Percentiles rank a stretch among this genome's conserved stretches.
These are phyloP conservation scores for Kuraishia capsulata DNA, from an alignment of 805 yeast species.

Conservation along the genomic window DNA sequence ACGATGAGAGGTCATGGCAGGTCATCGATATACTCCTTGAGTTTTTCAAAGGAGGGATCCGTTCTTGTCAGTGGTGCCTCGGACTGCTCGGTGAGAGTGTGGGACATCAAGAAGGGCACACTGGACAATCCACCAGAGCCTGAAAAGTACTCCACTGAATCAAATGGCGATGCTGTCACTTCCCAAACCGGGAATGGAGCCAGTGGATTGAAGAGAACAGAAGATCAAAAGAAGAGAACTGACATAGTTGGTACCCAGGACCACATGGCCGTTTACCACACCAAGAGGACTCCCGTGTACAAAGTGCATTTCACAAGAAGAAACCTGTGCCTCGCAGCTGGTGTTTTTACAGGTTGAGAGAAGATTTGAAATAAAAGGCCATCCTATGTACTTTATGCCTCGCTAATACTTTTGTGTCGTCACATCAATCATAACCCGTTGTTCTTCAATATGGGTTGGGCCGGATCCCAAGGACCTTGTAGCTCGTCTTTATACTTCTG, in stretches of 20 bases:
- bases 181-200: constrained; percentile 1
- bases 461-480: constrained; percentile 93
- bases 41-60: constrained; percentile 81
- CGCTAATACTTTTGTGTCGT: not conserved
- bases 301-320: constrained; percentile 88
- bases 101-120: constrained; percentile 90
- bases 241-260: constrained; percentile 80
- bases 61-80: constrained; percentile 88
- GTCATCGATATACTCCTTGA: constrained; percentile 73
- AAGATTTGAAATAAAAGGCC: not conserved
- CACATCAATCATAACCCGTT: too few species aligned
- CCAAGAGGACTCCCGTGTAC: constrained; percentile 90
- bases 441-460: constrained; percentile 52
- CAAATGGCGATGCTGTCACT: constrained; percentile 7
- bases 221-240: constrained; percentile 42
- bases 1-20: constrained; percentile 94
- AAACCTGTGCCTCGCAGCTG: constrained; percentile 87
- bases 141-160: constrained; percentile 44
- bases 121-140: constrained; percentile 63
- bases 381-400: too few species aligned
- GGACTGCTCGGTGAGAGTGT: constrained; percentile 85
- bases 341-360: constrained; percentile 54
- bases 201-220: constrained; percentile 17
- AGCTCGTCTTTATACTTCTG: constrained; percentile 79
- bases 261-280: constrained; percentile 87